phyloP scores from a whole-genome alignment of 169 alveolate genomes.

The Plasmodium coatneyi region DNA sequence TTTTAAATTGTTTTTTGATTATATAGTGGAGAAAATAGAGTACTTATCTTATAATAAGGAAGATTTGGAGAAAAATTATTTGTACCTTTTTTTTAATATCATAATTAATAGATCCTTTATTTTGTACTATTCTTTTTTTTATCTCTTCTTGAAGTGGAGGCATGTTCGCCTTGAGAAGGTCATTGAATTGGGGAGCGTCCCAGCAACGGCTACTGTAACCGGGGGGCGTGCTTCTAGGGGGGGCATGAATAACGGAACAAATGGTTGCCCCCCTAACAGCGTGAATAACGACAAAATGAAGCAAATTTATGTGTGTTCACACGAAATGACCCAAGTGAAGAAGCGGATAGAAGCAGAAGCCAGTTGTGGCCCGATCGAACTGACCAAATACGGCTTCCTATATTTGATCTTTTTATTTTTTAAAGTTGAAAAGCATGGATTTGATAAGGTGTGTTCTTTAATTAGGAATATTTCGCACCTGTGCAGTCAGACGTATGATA shows the following conservation, averaged over 20 bases:
- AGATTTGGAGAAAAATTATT: conserved; percentile 67
- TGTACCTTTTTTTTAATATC: conserved; percentile 52
- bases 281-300: not conserved
- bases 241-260: not conserved
- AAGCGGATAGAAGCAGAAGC: conserved; percentile 17
- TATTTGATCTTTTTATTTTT: conserved; percentile 62
- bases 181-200: not conserved
- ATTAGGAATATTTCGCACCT: not conserved
- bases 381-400: conserved; percentile 71
- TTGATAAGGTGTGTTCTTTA: conserved; percentile 8
- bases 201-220: not conserved
- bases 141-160: conserved; percentile 22
- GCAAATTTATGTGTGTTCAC: conserved; percentile 1
- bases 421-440: conserved; percentile 51
- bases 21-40: conserved; percentile 54
- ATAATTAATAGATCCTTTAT: conserved; percentile 56
- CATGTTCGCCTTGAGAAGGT: not conserved
- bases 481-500: conserved; percentile 25
- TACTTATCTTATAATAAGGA: conserved; percentile 67
- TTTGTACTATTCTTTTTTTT: conserved; percentile 46
- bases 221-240: not conserved
- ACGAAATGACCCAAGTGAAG: conserved; percentile 20
- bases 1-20: conserved; percentile 50
- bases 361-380: not conserved
- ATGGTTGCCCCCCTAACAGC: not conserved